phyloP scores from a whole-genome alignment of 805 yeast genomes.

The Zygosaccharomyces bailii region DNA sequence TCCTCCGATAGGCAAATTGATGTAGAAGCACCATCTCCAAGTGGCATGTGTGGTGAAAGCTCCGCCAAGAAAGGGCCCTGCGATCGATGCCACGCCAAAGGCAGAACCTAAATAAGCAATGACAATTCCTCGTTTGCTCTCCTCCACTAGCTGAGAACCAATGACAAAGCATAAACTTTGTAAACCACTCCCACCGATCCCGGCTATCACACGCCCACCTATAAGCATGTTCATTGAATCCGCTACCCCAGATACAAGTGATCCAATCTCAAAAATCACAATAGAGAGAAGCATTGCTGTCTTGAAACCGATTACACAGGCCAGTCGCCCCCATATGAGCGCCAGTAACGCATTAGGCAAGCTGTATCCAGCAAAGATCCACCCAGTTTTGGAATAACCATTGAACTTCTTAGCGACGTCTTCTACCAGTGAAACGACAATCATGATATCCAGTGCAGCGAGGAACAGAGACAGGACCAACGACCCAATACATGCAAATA shows the following conservation, averaged over 20 bases:
- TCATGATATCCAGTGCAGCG: slow-evolving; percentile 58
- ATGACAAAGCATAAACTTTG: slow-evolving; percentile 56
- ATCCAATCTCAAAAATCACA: slow-evolving; percentile 57
- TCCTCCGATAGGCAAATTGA: slow-evolving; percentile 67
- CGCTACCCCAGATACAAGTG: slow-evolving; percentile 55
- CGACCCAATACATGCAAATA: slow-evolving; percentile 15
- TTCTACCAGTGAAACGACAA: slow-evolving; percentile 49
- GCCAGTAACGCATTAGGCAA: slow-evolving; percentile 52
- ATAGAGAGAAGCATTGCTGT: slow-evolving; percentile 47
- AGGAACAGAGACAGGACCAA: slow-evolving; percentile 29
- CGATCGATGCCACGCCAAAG: slow-evolving; percentile 49
- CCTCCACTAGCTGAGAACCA: slow-evolving; percentile 38
- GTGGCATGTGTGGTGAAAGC: slow-evolving; percentile 53
- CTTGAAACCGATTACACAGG: slow-evolving; percentile 58
- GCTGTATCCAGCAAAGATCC: slow-evolving; percentile 56
- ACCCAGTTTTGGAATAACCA: slow-evolving; percentile 50
- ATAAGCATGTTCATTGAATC: slow-evolving; percentile 56
- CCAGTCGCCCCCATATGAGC: slow-evolving; percentile 55
- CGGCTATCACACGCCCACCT: slow-evolving; percentile 68
- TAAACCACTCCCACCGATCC: slow-evolving; percentile 69
- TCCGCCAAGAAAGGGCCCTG: slow-evolving; percentile 68
- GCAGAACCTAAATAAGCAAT: slow-evolving; percentile 28
- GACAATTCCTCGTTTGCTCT: slow-evolving; percentile 25
- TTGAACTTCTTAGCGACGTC: slow-evolving; percentile 48
- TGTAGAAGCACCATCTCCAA: slow-evolving; percentile 80